Evolutionary conservation across 1,284 basidiomycete species (phyloP).

Genomic region (Earliella scabrosa): DNA sequence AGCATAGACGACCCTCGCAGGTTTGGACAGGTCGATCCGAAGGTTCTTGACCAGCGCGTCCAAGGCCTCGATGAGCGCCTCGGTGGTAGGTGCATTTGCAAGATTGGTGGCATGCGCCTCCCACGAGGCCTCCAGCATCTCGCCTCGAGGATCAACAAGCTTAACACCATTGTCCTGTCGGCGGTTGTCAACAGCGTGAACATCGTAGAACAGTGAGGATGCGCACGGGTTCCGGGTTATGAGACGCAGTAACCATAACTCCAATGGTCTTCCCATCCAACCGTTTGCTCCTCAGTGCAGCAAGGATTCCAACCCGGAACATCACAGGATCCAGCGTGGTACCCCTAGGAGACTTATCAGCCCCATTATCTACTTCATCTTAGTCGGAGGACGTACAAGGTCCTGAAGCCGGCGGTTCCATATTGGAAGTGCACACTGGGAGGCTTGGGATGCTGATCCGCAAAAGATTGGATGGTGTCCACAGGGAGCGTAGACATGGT

Average conservation of each 20-base stretch:
- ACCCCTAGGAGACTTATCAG: constrained; percentile 53
- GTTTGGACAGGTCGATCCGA: constrained; percentile 81
- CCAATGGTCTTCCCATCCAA: constrained; percentile 92
- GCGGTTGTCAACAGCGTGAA: neutral
- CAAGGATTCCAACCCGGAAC: constrained; percentile 92
- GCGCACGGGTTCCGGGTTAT: constrained; percentile 94
- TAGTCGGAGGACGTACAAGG: constrained; percentile 63
- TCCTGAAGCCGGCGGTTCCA: constrained; percentile 96
- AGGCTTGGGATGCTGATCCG: constrained; percentile 70
- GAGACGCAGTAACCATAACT: constrained; percentile 98
- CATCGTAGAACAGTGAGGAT: constrained; percentile 2
- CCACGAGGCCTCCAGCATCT: constrained; percentile 98
- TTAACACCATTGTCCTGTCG: constrained; percentile 97
- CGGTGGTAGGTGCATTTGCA: constrained; percentile 84
- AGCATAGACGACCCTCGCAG: constrained; percentile 87
- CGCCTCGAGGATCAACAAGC: constrained; percentile 96
- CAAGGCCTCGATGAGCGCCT: constrained; percentile 74
- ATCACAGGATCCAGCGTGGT: constrained; percentile 88
- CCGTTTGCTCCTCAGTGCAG: constrained; percentile 89
- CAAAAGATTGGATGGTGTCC: constrained; percentile 49
- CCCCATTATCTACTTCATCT: neutral
- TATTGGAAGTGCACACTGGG: constrained; percentile 74
- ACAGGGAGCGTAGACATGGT: constrained; percentile 49
- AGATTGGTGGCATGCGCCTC: constrained; percentile 87
- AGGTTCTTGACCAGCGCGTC: constrained; percentile 65